Evolutionary conservation across 1,139 yeast genomes (phyloP), one percentile per base, ranked within the genome.

Genomic region (Kodamaea alishanica): DNA sequence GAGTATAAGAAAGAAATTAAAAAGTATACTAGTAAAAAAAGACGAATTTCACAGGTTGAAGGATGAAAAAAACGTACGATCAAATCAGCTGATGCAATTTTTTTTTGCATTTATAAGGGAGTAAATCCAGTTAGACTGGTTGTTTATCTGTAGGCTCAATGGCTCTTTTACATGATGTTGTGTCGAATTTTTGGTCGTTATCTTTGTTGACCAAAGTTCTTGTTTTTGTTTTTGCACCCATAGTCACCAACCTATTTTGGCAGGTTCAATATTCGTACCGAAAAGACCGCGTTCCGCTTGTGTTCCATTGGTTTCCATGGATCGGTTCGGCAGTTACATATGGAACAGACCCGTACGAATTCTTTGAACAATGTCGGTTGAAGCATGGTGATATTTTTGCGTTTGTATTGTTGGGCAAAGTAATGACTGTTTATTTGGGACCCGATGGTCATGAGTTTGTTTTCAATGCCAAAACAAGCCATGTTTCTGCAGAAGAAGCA

Each of bases 381-480:
- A 81, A 86, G 58, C 78, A 90, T 56, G 98, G 98, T 47, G 97
- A 92, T 61, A 85, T 87, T 38, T 92, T 89, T 58, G 81, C 97
- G 11, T 92, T 90, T 58, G 77, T 90, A 50, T 64, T 92, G 58
- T 73, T 90, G 51, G 98, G 98, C 42, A 83, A 80, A 55, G 83
- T 82, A 37, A 88, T 92, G 96, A 90, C 97, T 6, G 97, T 92
- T 41, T 89, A 88, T 58, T 70, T 92, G 50, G 98, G 97, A 34
- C 97, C 97, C 51, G 85, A 85, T 63, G 98, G 98, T 46, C 97
- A 92, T 62, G 98, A 92, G 61, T 89, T 92, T 61, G 89, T 90
- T 35, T 80, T 92, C 54, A 92, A 92, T 64, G 89, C 96, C 33
- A 89, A 86, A 62, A 73, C 86, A 41, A 79, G 82, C 25, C 95